These are phyloP conservation scores for Afroboletus lepidellus DNA, from an alignment of 1,284 basidiomycete genomes.

Conservation along the genomic window DNA sequence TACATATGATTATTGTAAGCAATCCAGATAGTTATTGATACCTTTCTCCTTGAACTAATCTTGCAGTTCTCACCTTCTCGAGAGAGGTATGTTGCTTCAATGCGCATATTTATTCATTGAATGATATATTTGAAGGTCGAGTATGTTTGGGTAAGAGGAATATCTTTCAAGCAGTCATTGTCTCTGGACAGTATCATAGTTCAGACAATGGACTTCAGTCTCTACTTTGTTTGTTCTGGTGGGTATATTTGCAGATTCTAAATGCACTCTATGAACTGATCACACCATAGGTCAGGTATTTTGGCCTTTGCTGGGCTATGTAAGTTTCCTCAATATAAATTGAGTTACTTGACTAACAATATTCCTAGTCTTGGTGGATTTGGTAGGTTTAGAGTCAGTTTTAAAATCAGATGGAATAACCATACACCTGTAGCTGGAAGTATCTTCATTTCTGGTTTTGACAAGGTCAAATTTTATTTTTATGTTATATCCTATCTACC, in stretches of 20 bases:
- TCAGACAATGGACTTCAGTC: conserved; percentile 8
- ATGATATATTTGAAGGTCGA: not conserved
- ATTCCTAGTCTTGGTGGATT: not conserved
- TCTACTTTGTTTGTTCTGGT: conserved; percentile 10
- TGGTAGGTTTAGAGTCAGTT: not conserved
- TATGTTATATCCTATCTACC: not conserved
- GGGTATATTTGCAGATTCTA: not conserved
- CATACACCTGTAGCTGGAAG: not conserved
- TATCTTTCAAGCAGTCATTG: not conserved
- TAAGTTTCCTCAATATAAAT: not conserved
- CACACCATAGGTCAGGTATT: conserved; percentile 7
- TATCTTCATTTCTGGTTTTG: not conserved
- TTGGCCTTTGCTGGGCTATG: conserved; percentile 9
- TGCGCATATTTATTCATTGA: too few species aligned
- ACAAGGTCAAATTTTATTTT: not conserved
- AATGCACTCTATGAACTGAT: not conserved
- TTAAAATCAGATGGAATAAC: not conserved
- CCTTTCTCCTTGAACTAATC: too few species aligned
- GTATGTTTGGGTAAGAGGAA: conserved; percentile 13
- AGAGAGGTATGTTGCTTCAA: not conserved
- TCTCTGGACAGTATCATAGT: not conserved
- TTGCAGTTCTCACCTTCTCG: not conserved
- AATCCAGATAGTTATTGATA: not conserved
- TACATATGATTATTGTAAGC: not conserved
- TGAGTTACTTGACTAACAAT: not conserved